Evolutionary conservation across 2,329 filamentous ascomycete genomes (phyloP).

Genomic region (Ophiostoma triangulosporum): DNA sequence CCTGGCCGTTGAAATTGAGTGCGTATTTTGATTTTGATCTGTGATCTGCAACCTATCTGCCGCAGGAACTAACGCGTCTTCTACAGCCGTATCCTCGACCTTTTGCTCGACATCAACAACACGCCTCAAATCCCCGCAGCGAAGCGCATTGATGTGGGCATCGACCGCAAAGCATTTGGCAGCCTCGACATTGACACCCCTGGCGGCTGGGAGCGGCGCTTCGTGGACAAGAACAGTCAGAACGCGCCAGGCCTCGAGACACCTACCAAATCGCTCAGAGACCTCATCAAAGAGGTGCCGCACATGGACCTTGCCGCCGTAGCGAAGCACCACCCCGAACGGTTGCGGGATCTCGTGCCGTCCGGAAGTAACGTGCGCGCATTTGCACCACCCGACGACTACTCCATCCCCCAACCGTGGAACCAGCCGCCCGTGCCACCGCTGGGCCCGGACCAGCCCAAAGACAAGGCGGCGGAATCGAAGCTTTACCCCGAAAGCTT

Average conservation of each 20-base stretch:
- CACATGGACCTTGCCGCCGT: slow-evolving; percentile 39
- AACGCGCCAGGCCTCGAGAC: slow-evolving; percentile 58
- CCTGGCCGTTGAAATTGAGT: slow-evolving; percentile 89
- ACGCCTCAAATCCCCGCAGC: slow-evolving; percentile 62
- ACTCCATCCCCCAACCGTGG: neutral
- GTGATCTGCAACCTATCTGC: too few relatives aligned
- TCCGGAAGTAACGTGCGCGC: slow-evolving; percentile 20
- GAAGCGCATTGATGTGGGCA: slow-evolving; percentile 58
- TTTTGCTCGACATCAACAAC: slow-evolving; percentile 82
- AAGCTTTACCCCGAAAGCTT: slow-evolving; percentile 44
- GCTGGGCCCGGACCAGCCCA: slow-evolving; percentile 29
- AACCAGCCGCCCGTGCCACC: slow-evolving; percentile 12
- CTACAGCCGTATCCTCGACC: slow-evolving; percentile 68
- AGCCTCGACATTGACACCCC: slow-evolving; percentile 67
- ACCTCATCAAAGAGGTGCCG: slow-evolving; percentile 38
- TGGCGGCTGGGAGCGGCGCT: slow-evolving; percentile 39
- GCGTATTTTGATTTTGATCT: slow-evolving; percentile 22
- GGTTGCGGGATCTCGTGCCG: slow-evolving; percentile 35
- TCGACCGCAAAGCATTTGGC: slow-evolving; percentile 30
- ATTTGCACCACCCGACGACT: slow-evolving; percentile 6
- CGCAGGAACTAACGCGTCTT: slow-evolving; percentile 9
- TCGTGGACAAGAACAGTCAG: slow-evolving; percentile 70
- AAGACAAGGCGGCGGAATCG: neutral
- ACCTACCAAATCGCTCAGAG: slow-evolving; percentile 34
- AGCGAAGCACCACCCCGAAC: slow-evolving; percentile 48